Conservation (phyloP, 148 eudicot genomes). For the Oxyria digyna region DNA sequence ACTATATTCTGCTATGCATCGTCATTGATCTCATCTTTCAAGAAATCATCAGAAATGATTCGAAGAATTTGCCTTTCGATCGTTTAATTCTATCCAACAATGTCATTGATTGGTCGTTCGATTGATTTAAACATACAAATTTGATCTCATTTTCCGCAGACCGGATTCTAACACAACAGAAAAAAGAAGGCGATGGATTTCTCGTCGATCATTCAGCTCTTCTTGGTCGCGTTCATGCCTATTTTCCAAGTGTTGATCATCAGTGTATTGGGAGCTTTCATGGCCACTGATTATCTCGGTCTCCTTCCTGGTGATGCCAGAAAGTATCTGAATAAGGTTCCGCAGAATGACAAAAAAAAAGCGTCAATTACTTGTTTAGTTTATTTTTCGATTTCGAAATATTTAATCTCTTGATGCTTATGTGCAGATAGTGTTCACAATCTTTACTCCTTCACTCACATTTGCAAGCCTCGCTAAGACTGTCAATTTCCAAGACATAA, state of each 20-base stretch:
- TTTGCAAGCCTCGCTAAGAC: constrained; percentile 8
- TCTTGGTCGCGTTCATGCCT: background rate
- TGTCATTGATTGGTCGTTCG: background rate
- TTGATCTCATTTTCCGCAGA: background rate
- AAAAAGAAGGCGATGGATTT: background rate
- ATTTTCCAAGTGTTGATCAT: constrained; percentile 3
- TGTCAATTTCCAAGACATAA: constrained; percentile 8
- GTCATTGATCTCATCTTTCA: background rate
- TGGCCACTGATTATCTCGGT: background rate
- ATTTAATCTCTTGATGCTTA: background rate
- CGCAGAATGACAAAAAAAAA: too few relatives aligned
- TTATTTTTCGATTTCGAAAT: too few relatives aligned
- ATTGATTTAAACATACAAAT: background rate
- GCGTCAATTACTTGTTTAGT: too few relatives aligned
- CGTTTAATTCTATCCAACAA: background rate
- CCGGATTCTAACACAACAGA: too few relatives aligned
- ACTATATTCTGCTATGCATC: background rate
- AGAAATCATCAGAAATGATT: background rate
- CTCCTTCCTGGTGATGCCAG: background rate
- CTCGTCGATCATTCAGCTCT: background rate
- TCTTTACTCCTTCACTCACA: constrained; percentile 4
- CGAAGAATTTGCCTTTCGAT: background rate
- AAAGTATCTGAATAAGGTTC: constrained; percentile 1
- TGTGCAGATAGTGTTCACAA: constrained; percentile 5
- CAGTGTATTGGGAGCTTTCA: constrained; percentile 4